A percentile compares a stretch with the other conserved stretches of the same genome.
These are phyloP conservation scores for Fusarium ramigenum DNA, from an alignment of 2,329 filamentous ascomycete species.

Conservation along the genomic window DNA sequence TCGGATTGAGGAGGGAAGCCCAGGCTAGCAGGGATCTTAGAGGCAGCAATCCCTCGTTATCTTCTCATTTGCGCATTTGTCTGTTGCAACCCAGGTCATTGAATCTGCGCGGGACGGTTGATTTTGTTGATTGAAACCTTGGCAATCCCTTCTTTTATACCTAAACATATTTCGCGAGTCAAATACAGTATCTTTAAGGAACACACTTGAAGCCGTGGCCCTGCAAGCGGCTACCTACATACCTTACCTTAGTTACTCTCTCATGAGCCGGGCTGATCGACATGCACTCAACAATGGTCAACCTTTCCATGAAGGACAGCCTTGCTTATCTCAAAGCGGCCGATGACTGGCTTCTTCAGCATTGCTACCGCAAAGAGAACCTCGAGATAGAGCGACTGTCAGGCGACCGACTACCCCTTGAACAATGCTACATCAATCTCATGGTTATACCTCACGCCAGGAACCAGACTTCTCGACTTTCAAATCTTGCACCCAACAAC, in stretches of 20 bases:
- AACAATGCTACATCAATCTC: background rate
- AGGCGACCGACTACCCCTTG: background rate
- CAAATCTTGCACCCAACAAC: background rate
- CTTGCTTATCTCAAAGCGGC: background rate
- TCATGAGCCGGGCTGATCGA: background rate
- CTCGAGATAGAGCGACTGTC: background rate
- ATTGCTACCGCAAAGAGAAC: background rate
- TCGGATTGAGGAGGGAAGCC: background rate
- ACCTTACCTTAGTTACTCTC: background rate
- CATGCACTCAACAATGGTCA: too few species aligned
- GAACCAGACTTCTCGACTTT: background rate
- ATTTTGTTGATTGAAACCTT: too few species aligned
- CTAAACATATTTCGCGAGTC: background rate
- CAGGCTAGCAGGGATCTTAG: background rate
- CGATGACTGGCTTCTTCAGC: background rate
- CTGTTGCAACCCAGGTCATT: background rate
- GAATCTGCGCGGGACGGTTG: background rate
- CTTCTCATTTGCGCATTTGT: background rate
- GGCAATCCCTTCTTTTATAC: background rate
- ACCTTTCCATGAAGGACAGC: background rate
- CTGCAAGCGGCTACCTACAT: too few species aligned
- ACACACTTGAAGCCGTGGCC: rapidly evolving
- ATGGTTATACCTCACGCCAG: background rate
- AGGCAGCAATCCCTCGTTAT: background rate
- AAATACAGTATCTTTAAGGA: too few species aligned